These are phyloP conservation scores for Saccharomycopsis amapae DNA, from an alignment of 805 yeast genomes.

Conservation along the genomic window DNA sequence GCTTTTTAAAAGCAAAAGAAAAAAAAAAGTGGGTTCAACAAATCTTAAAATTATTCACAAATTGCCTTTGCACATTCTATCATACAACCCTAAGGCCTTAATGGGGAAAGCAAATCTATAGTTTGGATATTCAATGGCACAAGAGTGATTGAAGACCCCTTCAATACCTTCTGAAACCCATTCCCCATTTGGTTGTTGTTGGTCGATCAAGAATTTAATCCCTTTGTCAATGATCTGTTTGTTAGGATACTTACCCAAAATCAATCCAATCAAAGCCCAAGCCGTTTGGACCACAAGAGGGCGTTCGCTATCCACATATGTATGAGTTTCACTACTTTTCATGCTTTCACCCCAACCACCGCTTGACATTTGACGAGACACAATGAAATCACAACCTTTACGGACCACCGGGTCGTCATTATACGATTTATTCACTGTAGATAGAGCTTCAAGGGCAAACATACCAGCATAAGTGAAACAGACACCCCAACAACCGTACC, in stretches of 20 bases:
- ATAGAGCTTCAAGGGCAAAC: conserved; percentile 94
- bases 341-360: conserved; percentile 99
- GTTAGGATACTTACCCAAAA: conserved; percentile 78
- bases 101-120: conserved; percentile 85
- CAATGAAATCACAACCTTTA: conserved; percentile 80
- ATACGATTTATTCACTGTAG: conserved; percentile 60
- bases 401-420: conserved; percentile 52
- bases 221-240: conserved; percentile 55
- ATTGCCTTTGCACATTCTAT: not conserved
- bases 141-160: conserved; percentile 92
- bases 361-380: conserved; percentile 65
- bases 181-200: conserved; percentile 73
- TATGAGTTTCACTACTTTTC: conserved; percentile 76
- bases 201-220: conserved; percentile 48
- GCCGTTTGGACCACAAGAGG: conserved; percentile 84
- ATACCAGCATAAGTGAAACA: conserved; percentile 93
- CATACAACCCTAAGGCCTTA: conserved; percentile 81
- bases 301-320: conserved; percentile 56
- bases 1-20: too few species aligned
- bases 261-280: conserved; percentile 81
- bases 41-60: too few species aligned
- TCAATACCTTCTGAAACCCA: conserved; percentile 82
- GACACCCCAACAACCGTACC: conserved; percentile 99
- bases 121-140: conserved; percentile 94
- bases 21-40: not conserved